Percentiles rank a stretch among this genome's conserved stretches.
phyloP scores from a whole-genome alignment of 345 rosid genomes.

The Citrus trifoliata region DNA sequence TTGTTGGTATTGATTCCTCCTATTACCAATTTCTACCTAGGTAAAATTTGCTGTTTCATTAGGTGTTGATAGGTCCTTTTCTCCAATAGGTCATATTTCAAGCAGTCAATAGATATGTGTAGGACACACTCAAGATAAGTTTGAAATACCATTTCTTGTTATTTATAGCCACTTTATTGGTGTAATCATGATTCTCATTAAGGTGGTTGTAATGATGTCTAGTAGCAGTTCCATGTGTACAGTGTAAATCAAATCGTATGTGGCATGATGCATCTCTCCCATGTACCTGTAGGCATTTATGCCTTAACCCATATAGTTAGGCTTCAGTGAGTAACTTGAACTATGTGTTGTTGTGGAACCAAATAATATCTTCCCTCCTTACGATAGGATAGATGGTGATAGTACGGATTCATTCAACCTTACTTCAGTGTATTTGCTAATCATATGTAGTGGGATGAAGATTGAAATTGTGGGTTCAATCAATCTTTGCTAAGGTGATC shows the following conservation, averaged over 20 bases:
- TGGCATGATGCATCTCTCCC: background rate
- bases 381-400: background rate
- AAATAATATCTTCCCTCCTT: background rate
- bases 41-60: background rate
- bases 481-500: background rate
- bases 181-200: background rate
- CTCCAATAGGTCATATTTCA: background rate
- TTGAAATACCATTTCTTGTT: background rate
- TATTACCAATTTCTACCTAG: background rate
- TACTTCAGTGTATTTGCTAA: background rate
- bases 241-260: background rate
- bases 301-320: background rate
- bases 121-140: background rate
- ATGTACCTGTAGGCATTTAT: too few relatives aligned
- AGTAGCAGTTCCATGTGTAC: background rate
- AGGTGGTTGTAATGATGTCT: background rate
- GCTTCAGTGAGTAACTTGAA: background rate
- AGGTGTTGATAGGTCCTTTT: background rate
- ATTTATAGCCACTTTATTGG: background rate
- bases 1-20: background rate
- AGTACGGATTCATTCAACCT: background rate
- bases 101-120: background rate
- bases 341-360: background rate
- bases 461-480: background rate
- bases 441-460: background rate